Evolutionary conservation across 495 filamentous ascomycete species (phyloP), one percentile per base, ranked within the genome.

Genomic region (Xylaria curta): DNA sequence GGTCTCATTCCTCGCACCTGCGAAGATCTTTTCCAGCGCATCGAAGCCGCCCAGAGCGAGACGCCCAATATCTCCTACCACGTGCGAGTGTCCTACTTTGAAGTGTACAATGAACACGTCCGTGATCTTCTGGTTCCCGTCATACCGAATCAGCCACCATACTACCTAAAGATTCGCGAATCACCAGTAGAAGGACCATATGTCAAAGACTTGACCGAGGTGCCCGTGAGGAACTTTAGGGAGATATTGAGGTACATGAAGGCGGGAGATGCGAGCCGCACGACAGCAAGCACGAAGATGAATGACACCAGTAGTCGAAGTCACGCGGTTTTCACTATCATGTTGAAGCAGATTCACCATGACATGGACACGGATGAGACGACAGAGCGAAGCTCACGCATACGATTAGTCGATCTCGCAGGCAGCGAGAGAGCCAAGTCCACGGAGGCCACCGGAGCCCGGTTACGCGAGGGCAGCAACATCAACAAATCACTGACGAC

Each of bases 41-140:
- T 99, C 76, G 93, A 97, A 74, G 88, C 87, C 59, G 93, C 94
- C 49, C 87, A 91, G 47, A 78, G 85, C 60, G 86, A 87, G 64
- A 90, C 91, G 8, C 92, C 94, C 19, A 95, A 95, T 78, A 93
- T 97, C 80, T 96, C 91, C 71, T 99, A 97, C 85, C 94, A 93
- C 74, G 96, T 99, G 63, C 93, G 95, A 69, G 96, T 98, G 42
- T 97, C 94, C 4, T 99, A 99, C 82, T 98, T 98, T 74, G 96
- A 99, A 81, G 95, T 99, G 73, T 98, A 99, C 86, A 99, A 99
- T 81, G 96, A 99, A 81, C 96, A 99, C 82, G 97, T 98, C 42
- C 92, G 96, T 65, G 96, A 99, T 80, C 87, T 99, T 2, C 87
- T 99, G 56, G 93, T 94, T 2, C 92, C 94, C 51, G 83, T 87